A percentile compares a stretch with the other conserved stretches of the same genome.
These are phyloP conservation scores for Triangularia setosa DNA, from an alignment of 2,329 filamentous ascomycete genomes.

Conservation along the genomic window DNA sequence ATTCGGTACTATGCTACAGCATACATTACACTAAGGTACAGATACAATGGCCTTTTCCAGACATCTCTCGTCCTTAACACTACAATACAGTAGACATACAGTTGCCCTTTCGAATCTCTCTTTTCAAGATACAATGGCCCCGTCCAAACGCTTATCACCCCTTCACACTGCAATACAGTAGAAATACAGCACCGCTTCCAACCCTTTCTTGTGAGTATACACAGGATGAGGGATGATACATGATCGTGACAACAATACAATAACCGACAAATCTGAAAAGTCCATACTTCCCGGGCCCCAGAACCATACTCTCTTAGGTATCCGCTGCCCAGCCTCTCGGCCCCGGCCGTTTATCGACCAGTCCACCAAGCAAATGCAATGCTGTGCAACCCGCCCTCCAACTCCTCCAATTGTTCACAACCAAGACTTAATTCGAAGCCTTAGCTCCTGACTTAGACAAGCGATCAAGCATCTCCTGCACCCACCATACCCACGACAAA, in stretches of 20 bases:
- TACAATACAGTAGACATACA: not conserved
- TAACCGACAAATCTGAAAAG: too few species aligned
- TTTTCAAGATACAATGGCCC: not conserved
- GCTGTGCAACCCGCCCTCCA: not conserved
- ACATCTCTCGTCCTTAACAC: not conserved
- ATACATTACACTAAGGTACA: not conserved
- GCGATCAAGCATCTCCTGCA: constrained; percentile 12
- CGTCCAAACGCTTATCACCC: not conserved
- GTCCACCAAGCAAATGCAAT: not conserved
- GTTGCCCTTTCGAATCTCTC: too few species aligned
- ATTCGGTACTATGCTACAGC: not conserved
- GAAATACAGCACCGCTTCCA: too few species aligned
- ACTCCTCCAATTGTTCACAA: not conserved
- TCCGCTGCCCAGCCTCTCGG: too few species aligned
- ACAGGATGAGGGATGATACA: too few species aligned
- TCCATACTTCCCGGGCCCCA: too few species aligned
- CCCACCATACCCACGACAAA: constrained; percentile 15
- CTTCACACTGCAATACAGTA: too few species aligned
- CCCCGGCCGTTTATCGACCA: too few species aligned
- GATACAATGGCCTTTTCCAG: not conserved
- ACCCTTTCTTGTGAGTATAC: too few species aligned
- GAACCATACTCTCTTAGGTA: too few species aligned
- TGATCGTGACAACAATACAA: too few species aligned
- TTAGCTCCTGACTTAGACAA: not conserved
- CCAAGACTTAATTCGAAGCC: not conserved